Conservation (phyloP, 1,284 basidiomycete genomes). For the Leccinum solheimii region DNA sequence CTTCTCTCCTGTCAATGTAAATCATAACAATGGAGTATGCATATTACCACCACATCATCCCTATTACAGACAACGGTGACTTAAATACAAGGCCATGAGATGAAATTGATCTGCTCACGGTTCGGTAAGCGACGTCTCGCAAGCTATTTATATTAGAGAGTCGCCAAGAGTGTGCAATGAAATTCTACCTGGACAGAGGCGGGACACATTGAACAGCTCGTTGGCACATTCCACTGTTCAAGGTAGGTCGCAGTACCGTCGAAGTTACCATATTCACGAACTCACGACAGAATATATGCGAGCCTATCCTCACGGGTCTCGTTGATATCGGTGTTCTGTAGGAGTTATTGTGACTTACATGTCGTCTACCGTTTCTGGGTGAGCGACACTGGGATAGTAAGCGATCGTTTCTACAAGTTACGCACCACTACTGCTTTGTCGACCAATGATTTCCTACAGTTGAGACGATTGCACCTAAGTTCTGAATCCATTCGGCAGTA, state of each 20-base stretch:
- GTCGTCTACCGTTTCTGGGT: slow-evolving; percentile 38
- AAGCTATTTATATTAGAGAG: slow-evolving; percentile 47
- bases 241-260: not conserved
- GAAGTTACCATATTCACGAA: slow-evolving; percentile 4
- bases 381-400: not conserved
- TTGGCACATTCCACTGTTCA: slow-evolving; percentile 77
- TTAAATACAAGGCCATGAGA: slow-evolving; percentile 6
- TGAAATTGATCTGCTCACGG: slow-evolving; percentile 48
- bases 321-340: slow-evolving; percentile 21
- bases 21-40: not conserved
- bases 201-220: slow-evolving; percentile 71
- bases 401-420: slow-evolving; percentile 10
- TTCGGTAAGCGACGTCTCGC: slow-evolving; percentile 75
- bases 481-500: slow-evolving; percentile 43
- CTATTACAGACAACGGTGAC: slow-evolving; percentile 38
- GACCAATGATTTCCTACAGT: slow-evolving; percentile 60
- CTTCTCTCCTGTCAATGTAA: slow-evolving; percentile 38
- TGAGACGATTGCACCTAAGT: slow-evolving; percentile 74
- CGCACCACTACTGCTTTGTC: slow-evolving; percentile 83
- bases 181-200: slow-evolving; percentile 68
- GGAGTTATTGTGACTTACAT: slow-evolving; percentile 39
- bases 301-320: slow-evolving; percentile 43
- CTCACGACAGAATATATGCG: slow-evolving; percentile 81
- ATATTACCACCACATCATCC: slow-evolving; percentile 76
- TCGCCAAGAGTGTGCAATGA: not conserved